Conservation (phyloP, 768 basidiomycete genomes). For the Amanita fuliginea region DNA sequence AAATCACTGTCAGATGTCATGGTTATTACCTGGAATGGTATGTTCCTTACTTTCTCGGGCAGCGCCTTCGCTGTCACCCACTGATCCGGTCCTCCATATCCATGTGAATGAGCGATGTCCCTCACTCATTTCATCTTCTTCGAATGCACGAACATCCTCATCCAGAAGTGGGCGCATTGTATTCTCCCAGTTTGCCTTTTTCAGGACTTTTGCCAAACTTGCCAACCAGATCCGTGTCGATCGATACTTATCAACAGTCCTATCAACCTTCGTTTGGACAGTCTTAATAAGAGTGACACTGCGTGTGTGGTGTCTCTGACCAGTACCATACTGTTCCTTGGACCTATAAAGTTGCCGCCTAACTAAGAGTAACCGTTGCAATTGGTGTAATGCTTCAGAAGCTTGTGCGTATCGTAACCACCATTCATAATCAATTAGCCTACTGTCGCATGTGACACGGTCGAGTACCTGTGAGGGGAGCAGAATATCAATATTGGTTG, state of each 20-base stretch:
- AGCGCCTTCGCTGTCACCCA: background rate
- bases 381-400: conserved; percentile 14
- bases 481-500: conserved; percentile 9
- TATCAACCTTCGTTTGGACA: conserved; percentile 10
- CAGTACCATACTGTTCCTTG: conserved; percentile 16
- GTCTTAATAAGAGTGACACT: conserved; percentile 11
- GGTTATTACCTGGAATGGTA: background rate
- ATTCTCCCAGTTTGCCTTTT: background rate
- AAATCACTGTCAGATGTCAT: background rate
- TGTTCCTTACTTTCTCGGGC: background rate
- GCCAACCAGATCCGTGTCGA: conserved; percentile 4
- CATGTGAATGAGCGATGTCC: background rate
- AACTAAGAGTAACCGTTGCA: conserved; percentile 19
- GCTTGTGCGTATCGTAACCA: conserved; percentile 19
- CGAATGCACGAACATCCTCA: background rate
- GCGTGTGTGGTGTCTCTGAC: conserved; percentile 16
- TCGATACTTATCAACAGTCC: conserved; percentile 10
- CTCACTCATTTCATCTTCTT: background rate
- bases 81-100: conserved; percentile 1
- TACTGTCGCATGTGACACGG: background rate
- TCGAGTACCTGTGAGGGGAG: conserved; percentile 11
- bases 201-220: background rate
- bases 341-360: conserved; percentile 17
- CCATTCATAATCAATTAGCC: conserved; percentile 15
- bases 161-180: background rate